Evolutionary conservation across 2,329 filamentous ascomycete species (phyloP), one percentile per base, ranked within the genome.

Genomic region (Ceratocystis cubensis): DNA sequence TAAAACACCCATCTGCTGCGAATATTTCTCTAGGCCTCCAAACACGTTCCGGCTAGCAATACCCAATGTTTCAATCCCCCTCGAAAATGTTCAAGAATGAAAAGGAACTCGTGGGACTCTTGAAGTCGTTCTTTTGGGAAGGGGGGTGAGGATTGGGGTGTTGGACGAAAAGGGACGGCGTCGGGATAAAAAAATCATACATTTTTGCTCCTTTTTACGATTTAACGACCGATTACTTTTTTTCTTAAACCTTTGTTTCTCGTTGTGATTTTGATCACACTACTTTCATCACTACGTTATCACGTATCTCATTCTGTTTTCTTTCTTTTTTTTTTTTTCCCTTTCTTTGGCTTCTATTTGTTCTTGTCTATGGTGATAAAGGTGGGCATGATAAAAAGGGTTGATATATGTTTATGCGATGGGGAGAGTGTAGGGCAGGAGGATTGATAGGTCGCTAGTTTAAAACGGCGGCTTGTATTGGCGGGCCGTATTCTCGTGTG

Each of bases 51-150:
- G 71, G 71, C 28, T 15, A 71, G 73, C 73, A 75, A 73, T 70
- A 61, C 72, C 72, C 73, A 74, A 71, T 70, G 71, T 71, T 71
- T 69, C 70, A 75, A 71, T 72, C 72, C 71, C 69, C 71, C 59
- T 22, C 73, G 77, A n/a, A 78, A 30, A 25, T 61, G 45, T 61
- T 46, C 20, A 17, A 66, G n/a, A 30, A 59, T 8, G 13, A 59
- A 59, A 59, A 33, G 13, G 53, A 59, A 59, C 25, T 15, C 17
- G 53, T 20, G 62, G 22, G 56, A n/a, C 59, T 57, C 8, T 65
- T 41, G 33, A 57, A 62, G n/a, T 66, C 53, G 53, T 57, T 66
- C 30, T 57, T 62, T 62, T 2, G n/a, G 33, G 8, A 33, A 37
- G n/a, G 33, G 22, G 20, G 10, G 17, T 15, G 45, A 46, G n/a